phyloP scores from a whole-genome alignment of 176 grass and related monocot species.

The Dendrocalamus sinicus region DNA sequence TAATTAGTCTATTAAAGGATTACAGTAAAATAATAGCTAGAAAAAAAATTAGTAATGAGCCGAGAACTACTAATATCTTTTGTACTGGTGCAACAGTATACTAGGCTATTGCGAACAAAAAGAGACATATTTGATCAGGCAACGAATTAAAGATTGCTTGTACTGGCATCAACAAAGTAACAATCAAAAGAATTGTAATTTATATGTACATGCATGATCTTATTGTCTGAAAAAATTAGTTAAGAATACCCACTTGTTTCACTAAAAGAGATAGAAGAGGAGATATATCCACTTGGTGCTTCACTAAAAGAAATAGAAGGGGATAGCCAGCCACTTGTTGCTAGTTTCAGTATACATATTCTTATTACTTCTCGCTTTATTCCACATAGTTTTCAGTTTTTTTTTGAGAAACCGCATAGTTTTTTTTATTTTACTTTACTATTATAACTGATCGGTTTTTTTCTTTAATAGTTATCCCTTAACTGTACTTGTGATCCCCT shows the following conservation, averaged over 20 bases:
- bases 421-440: not conserved
- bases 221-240: conserved; percentile 21
- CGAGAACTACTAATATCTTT: not conserved
- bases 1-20: too few species aligned
- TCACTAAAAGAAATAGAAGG: not conserved
- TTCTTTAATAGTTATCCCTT: not conserved
- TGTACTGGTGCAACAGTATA: not conserved
- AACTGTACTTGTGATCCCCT: not conserved
- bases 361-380: conserved; percentile 2
- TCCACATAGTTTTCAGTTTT: not conserved
- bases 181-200: conserved; percentile 23
- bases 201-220: conserved; percentile 5
- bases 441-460: not conserved
- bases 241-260: conserved; percentile 34
- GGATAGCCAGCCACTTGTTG: not conserved
- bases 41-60: too few species aligned
- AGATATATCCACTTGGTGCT: conserved; percentile 12
- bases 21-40: too few species aligned
- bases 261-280: not conserved
- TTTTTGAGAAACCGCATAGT: too few species aligned
- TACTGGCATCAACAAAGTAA: conserved; percentile 41
- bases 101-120: conserved; percentile 47
- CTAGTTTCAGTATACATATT: conserved; percentile 20
- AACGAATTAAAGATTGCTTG: conserved; percentile 46
- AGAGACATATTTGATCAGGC: conserved; percentile 37